Base-by-base conservation (phyloP, 106 monocot genomes). In the Acorus gramineus region DNA sequence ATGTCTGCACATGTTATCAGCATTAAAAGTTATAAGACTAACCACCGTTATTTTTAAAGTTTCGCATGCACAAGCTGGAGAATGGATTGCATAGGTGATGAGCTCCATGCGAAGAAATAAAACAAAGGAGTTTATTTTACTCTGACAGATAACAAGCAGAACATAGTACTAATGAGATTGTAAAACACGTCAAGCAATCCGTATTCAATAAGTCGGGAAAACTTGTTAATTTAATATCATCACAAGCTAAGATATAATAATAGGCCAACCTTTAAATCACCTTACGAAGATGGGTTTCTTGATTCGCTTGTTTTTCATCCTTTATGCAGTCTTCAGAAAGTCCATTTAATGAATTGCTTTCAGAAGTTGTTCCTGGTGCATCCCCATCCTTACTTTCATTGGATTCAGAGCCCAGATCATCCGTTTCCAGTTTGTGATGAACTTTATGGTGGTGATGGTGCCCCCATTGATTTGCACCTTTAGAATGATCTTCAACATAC, bases 401-500 rank as follows among this genome's bases (percentile, higher is more conserved):
- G 56, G 59, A 4, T 45, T 60, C 55, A 13, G 52, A 11, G 63
- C 59, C 48, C 3, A 69, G 61, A 44, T 67, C 75, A 43, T 78
- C 76, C 66, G 70, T 57, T 49, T 81, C 83, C 52, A 67, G 6
- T 57, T 86, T 86, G 4, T 72, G n/a, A 60, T 76, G 57, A 28
- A 8, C 63, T 55, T 71, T 74, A 59, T 83, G 68, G 43, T 76
- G 79, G 73, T 90, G 84, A 42, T 91, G 89, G 75, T 85, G 80
- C 11, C 77, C 62, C 55, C 69, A 13, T 4, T 56, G 7, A 66
- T 69, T 56, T 63, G 48, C 66, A 66, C 70, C 77, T 64, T 72
- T 77, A 75, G 84, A 72, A 61, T 77, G 50, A 11, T 85, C 85
- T 85, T 96, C 95, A 62, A 96, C 82, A 81, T 90, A 96, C 60